Evolutionary conservation across 2,329 filamentous ascomycete species (phyloP).

Genomic region (Botrytis sinoallii): DNA sequence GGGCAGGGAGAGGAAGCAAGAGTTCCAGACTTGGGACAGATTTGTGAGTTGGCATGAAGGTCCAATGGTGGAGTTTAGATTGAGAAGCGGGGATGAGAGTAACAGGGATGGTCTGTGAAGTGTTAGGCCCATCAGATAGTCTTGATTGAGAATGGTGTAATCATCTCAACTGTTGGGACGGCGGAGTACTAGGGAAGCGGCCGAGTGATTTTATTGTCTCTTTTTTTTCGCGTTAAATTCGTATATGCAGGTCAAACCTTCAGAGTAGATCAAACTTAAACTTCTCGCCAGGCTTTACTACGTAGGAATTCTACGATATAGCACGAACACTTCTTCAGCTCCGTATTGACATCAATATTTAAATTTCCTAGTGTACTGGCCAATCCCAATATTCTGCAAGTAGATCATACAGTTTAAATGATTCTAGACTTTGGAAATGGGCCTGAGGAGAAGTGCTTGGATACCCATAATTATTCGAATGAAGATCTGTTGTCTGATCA

Average conservation of each 20-base stretch:
- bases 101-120: neutral
- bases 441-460: neutral
- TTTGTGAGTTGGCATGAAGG: conserved; percentile 13
- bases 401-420: neutral
- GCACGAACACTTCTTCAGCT: neutral
- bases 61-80: conserved; percentile 5
- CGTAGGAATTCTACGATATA: neutral
- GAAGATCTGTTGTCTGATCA: neutral
- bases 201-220: too few species aligned
- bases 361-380: neutral
- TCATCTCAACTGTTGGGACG: neutral
- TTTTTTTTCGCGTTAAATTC: neutral
- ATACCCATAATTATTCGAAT: neutral
- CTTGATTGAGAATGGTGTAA: neutral
- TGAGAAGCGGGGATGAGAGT: neutral
- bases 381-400: neutral
- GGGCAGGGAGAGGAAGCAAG: neutral
- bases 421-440: neutral
- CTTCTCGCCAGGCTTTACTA: neutral
- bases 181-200: neutral
- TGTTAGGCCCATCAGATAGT: neutral
- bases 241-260: neutral
- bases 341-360: neutral
- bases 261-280: neutral
- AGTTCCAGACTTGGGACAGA: conserved; percentile 9